These are phyloP conservation scores for Dactylellina parvicollis DNA, from an alignment of 2,329 filamentous ascomycete species.

Conservation along the genomic window DNA sequence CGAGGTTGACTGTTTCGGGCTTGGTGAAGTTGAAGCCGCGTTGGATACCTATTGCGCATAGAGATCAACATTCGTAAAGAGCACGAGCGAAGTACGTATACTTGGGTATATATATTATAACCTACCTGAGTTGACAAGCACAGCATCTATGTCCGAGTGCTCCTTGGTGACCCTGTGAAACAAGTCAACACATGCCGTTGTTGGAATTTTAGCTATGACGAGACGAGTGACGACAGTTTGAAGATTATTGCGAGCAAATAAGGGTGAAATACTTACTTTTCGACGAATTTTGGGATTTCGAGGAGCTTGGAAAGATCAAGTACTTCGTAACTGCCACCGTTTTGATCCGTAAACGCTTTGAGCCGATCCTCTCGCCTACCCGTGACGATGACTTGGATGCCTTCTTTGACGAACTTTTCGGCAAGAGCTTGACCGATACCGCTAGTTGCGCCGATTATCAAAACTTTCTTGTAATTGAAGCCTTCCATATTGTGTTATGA, in stretches of 20 bases:
- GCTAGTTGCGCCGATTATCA: slow-evolving; percentile 68
- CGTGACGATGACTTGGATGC: slow-evolving; percentile 67
- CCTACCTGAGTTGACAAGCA: slow-evolving; percentile 69
- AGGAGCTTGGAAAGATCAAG: slow-evolving; percentile 66
- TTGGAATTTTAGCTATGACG: slow-evolving; percentile 25
- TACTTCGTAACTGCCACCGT: slow-evolving; percentile 60
- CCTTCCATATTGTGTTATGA: slow-evolving; percentile 56
- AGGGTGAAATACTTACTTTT: slow-evolving; percentile 59
- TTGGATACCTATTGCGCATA: slow-evolving; percentile 65
- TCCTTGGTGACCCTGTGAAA: slow-evolving; percentile 59
- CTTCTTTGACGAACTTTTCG: slow-evolving; percentile 64
- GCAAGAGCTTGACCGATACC: slow-evolving; percentile 67
- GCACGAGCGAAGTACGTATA: neutral
- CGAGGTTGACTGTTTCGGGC: slow-evolving; percentile 63
- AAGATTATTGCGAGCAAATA: no score
- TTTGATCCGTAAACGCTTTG: slow-evolving; percentile 64
- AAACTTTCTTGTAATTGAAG: slow-evolving; percentile 68
- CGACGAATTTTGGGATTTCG: slow-evolving; percentile 63
- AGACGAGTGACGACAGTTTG: neutral
- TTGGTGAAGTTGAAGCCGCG: slow-evolving; percentile 64
- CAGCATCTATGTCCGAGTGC: slow-evolving; percentile 67
- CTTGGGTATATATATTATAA: neutral
- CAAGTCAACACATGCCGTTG: slow-evolving; percentile 14
- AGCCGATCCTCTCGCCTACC: slow-evolving; percentile 68
- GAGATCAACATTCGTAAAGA: no score